Evolutionary conservation across 1,284 basidiomycete species (phyloP).

Genomic region (Apiotrichum porosum): DNA sequence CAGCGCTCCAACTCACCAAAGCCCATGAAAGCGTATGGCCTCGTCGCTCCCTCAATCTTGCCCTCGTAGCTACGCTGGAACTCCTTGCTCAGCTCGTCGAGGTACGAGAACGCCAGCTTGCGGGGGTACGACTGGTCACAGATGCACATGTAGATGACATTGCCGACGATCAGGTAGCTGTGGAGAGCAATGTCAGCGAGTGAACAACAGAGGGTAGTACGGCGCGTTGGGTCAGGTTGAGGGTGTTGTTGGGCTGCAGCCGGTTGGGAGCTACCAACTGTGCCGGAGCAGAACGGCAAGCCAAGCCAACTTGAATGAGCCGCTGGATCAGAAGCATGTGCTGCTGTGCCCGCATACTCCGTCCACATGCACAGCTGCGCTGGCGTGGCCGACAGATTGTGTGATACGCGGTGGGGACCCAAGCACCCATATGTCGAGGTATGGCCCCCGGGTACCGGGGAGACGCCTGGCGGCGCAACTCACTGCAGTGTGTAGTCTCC

Average conservation of each 20-base stretch:
- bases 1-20: slow-evolving; percentile 66
- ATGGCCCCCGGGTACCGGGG: no score
- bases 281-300: no score
- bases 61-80: slow-evolving; percentile 86
- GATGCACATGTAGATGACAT: slow-evolving; percentile 92
- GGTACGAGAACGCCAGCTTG: slow-evolving; percentile 94
- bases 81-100: slow-evolving; percentile 95
- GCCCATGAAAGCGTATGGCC: slow-evolving; percentile 93
- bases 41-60: slow-evolving; percentile 75
- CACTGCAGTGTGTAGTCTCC: slow-evolving; percentile 91
- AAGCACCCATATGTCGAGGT: no score
- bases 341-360: no score
- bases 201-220: neutral
- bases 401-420: no score
- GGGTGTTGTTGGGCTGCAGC: no score
- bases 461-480: no score
- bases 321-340: no score
- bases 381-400: no score
- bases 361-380: no score
- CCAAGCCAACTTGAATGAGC: no score
- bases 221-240: no score
- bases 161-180: slow-evolving; percentile 90
- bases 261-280: slow-evolving; percentile 1
- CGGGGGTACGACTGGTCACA: slow-evolving; percentile 95
- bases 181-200: slow-evolving; percentile 2